Evolutionary conservation across 768 basidiomycete species (phyloP).

Genomic region (Mrakia gelida): DNA sequence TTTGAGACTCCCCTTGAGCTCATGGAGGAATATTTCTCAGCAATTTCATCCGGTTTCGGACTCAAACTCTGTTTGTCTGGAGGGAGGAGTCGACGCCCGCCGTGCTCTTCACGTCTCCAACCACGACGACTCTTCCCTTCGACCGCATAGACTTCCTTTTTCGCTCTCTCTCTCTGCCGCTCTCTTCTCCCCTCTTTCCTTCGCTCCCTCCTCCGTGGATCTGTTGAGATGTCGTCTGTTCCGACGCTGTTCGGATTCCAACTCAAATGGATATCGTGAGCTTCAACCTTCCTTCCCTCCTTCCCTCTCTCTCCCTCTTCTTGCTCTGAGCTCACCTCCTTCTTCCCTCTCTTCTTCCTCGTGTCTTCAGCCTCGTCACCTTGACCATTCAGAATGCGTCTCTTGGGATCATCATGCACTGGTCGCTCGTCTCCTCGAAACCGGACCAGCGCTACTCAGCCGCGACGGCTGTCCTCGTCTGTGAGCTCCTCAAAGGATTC

Average conservation of each 20-base stretch:
- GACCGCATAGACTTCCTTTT: too few species aligned
- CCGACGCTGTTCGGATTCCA: conserved; percentile 40
- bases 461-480: conserved; percentile 85
- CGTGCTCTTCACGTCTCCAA: too few species aligned
- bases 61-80: too few species aligned
- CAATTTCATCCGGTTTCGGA: too few species aligned
- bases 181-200: not conserved
- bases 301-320: not conserved
- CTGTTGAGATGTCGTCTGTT: not conserved
- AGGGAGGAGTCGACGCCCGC: too few species aligned
- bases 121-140: too few species aligned
- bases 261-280: conserved; percentile 45
- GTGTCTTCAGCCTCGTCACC: not conserved
- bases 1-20: too few species aligned
- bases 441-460: conserved; percentile 77
- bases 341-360: not conserved
- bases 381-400: conserved; percentile 66
- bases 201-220: not conserved
- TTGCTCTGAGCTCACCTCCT: conserved; percentile 57
- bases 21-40: too few species aligned
- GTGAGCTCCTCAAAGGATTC: conserved; percentile 83
- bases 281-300: conserved; percentile 10
- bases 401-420: conserved; percentile 90
- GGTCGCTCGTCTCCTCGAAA: conserved; percentile 72
- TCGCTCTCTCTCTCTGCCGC: not conserved